phyloP scores from a whole-genome alignment of 2,329 filamentous ascomycete genomes.

The Boeremia exigua region DNA sequence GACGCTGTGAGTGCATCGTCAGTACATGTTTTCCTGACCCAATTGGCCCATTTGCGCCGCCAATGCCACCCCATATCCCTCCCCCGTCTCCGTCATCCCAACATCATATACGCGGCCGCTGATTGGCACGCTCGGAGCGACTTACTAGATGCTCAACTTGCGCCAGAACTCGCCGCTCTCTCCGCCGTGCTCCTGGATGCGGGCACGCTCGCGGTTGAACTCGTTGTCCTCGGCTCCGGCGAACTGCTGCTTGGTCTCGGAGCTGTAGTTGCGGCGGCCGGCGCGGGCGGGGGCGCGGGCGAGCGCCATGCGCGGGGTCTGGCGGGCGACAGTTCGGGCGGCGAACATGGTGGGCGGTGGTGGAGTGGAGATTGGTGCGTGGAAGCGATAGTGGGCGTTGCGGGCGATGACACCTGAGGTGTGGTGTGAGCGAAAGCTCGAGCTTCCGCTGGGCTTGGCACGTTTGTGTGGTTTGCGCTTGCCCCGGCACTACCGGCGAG shows the following conservation, averaged over 20 bases:
- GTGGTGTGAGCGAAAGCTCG: constrained; percentile 23
- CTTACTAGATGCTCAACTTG: constrained; percentile 96
- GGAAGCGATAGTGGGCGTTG: constrained; percentile 14
- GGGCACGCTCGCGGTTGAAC: constrained; percentile 90
- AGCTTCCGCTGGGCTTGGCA: constrained; percentile 28
- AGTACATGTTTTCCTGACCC: constrained; percentile 9
- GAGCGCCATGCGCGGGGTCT: constrained; percentile 65
- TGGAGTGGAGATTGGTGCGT: constrained; percentile 37
- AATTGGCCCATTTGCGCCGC: constrained; percentile 1
- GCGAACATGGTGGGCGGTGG: constrained; percentile 41
- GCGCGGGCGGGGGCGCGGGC: constrained; percentile 65
- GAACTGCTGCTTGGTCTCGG: constrained; percentile 63
- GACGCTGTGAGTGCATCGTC: constrained; percentile 62
- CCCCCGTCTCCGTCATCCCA: background rate
- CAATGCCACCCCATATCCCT: constrained; percentile 4
- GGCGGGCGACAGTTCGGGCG: constrained; percentile 41
- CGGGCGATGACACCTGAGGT: constrained; percentile 31
- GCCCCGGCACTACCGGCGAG: background rate
- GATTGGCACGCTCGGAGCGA: constrained; percentile 28
- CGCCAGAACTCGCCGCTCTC: constrained; percentile 89
- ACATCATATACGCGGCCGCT: constrained; percentile 8
- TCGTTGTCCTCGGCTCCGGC: constrained; percentile 76
- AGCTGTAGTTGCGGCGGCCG: constrained; percentile 73
- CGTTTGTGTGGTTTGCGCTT: constrained; percentile 28
- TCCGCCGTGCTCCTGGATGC: constrained; percentile 88